Conservation (phyloP, 1,284 basidiomycete species). For the Austroboletus olivaceoglutinosus region DNA sequence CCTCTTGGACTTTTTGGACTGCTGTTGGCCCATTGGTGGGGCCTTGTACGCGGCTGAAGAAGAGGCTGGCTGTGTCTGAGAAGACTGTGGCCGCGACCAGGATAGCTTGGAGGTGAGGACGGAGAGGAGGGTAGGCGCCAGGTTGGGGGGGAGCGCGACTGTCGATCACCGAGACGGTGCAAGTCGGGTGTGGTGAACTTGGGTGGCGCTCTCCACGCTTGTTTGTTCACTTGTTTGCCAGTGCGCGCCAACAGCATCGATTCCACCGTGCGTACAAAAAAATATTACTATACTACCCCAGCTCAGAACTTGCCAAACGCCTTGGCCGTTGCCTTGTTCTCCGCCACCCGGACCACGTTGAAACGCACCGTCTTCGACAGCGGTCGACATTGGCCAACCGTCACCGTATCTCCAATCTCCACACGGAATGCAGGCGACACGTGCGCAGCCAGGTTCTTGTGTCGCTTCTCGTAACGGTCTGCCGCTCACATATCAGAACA, state of each 20-base stretch:
- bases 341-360: constrained; percentile 92
- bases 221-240: constrained; percentile 37
- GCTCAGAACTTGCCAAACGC: constrained; percentile 91
- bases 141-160: constrained; percentile 42
- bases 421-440: constrained; percentile 99
- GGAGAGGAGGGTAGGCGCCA: constrained; percentile 78
- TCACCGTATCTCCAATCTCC: constrained; percentile 89
- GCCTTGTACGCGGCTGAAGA: constrained; percentile 26
- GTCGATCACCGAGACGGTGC: constrained; percentile 35
- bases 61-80: constrained; percentile 45
- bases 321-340: constrained; percentile 87
- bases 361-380: constrained; percentile 99
- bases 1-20: constrained; percentile 77
- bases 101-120: constrained; percentile 66
- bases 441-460: constrained; percentile 98
- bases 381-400: constrained; percentile 98
- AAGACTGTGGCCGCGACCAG: constrained; percentile 68
- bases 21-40: constrained; percentile 71
- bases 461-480: constrained; percentile 96
- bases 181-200: constrained; percentile 18
- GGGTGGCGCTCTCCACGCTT: constrained; percentile 22
- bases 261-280: constrained; percentile 35
- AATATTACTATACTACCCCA: constrained; percentile 23
- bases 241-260: constrained; percentile 11
- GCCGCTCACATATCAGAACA: constrained; percentile 15